Evolutionary conservation across 768 basidiomycete species (phyloP).

Genomic region (Mycena amicta): DNA sequence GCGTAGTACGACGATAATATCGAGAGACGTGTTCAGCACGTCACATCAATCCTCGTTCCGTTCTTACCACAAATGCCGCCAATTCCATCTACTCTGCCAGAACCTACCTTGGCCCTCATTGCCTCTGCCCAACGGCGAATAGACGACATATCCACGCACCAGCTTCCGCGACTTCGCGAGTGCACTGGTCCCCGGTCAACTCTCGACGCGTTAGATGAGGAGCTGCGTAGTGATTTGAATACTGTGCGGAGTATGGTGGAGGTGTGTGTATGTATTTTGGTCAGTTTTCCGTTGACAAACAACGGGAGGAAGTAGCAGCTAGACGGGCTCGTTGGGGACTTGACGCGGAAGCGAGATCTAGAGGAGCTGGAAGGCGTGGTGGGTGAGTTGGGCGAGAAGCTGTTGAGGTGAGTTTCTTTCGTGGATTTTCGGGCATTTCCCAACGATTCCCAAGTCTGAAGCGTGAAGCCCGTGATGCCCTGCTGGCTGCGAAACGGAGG

Average conservation of each 20-base stretch:
- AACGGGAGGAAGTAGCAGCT: constrained; percentile 49
- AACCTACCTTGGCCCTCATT: constrained; percentile 53
- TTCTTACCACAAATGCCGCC: constrained; percentile 69
- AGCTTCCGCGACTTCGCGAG: constrained; percentile 71
- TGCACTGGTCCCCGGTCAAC: constrained; percentile 70
- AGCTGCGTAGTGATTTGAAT: constrained; percentile 77
- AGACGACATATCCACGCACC: constrained; percentile 65
- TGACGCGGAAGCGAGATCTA: constrained; percentile 56
- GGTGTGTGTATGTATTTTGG: constrained; percentile 40
- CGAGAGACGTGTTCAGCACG: too few species aligned
- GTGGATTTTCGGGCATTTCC: not conserved
- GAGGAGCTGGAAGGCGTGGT: constrained; percentile 52
- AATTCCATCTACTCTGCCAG: constrained; percentile 54
- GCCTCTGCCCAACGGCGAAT: constrained; percentile 55
- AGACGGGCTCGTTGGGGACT: constrained; percentile 73
- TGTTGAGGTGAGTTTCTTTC: constrained; percentile 50
- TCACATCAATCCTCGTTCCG: not conserved
- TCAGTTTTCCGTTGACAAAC: constrained; percentile 19
- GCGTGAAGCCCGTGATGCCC: constrained; percentile 64
- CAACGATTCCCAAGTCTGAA: constrained; percentile 54
- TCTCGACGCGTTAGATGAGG: constrained; percentile 75
- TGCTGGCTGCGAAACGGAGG: constrained; percentile 71
- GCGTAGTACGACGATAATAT: too few species aligned
- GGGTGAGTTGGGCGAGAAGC: constrained; percentile 45
- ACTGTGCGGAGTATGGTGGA: constrained; percentile 66